Evolutionary conservation across 2,329 filamentous ascomycete genomes (phyloP), one percentile per base, ranked within the genome.

Genomic region (Clonostachys solani): DNA sequence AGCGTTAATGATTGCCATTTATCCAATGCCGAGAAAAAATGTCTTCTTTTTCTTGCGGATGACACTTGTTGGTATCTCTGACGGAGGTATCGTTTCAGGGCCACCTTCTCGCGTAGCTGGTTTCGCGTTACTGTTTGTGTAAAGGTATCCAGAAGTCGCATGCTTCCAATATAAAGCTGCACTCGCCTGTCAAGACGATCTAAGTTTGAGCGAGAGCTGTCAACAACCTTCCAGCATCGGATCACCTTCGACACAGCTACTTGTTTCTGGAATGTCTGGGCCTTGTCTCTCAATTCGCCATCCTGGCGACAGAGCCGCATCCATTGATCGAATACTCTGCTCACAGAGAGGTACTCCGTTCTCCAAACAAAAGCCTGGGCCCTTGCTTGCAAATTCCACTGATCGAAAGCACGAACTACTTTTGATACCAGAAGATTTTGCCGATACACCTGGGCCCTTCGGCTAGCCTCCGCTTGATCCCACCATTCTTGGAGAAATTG

Each of bases 41-140:
- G 62, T 38, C 62, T 55, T 33, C 57, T 62, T 43, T 61, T 67
- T 42, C 59, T 54, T 15, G 50, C 53, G 5, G 63, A 61, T 6
- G 63, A 68, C 19, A 59, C 55, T 48, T 67, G 55, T 4, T 63
- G 64, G 46, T 67, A 67, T 47, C 60, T 60, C 47, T 54, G 54
- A 63, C 63, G 67, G 13, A 68, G 54, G 49, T 64, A 59, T 16
- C 54, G 57, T 42, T 64, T 61, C 15, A 68, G 51, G 19, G 56
- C 49, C 12, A 56, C 46, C 45, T 60, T 65, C 29, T 60, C 57
- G 33, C 52, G 54, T 15, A 51, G 50, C 43, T 59, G 59, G 6
- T 57, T 60, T 12, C 48, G 55, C 37, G 54, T 55, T 7, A 60
- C 55, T 23, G 53, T 49, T 36, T 19, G 46, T 15, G 61, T 56